Conservation (phyloP, 1,284 basidiomycete genomes). For the Pseudozyma flocculosa region DNA sequence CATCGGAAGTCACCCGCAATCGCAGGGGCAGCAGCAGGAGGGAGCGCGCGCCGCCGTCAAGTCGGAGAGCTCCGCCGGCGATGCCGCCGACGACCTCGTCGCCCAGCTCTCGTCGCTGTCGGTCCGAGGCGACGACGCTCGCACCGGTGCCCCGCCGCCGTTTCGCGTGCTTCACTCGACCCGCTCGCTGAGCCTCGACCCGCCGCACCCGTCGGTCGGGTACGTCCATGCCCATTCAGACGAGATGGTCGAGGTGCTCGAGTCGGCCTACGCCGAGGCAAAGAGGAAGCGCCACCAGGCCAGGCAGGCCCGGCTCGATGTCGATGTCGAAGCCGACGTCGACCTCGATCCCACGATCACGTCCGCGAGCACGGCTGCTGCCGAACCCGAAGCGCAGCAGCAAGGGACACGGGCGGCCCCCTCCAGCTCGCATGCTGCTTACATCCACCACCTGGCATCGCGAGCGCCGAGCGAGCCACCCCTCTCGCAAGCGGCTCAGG, state of each 20-base stretch:
- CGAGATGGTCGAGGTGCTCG: constrained; percentile 22
- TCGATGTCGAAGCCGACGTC: background rate
- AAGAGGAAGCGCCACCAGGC: constrained; percentile 15
- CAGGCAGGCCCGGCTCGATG: no score
- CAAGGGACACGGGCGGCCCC: no score
- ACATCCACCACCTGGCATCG: constrained; percentile 25
- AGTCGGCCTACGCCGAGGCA: constrained; percentile 25
- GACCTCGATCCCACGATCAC: background rate
- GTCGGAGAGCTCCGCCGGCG: constrained; percentile 11
- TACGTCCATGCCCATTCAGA: constrained; percentile 32
- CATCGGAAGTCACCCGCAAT: constrained; percentile 12
- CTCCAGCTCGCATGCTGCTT: constrained; percentile 23
- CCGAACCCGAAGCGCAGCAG: no score
- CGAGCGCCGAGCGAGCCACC: constrained; percentile 27
- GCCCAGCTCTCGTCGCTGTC: constrained; percentile 30
- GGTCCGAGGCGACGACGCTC: constrained; percentile 7
- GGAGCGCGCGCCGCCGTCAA: no score
- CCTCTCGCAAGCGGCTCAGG: constrained; percentile 2
- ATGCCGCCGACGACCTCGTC: constrained; percentile 22
- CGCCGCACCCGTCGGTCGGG: constrained; percentile 36
- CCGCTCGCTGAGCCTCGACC: constrained; percentile 30
- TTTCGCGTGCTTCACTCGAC: constrained; percentile 28
- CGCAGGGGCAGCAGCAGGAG: no score
- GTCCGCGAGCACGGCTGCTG: background rate
- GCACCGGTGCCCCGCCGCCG: constrained; percentile 1